Percentiles rank a stretch among this genome's conserved stretches.
These are phyloP conservation scores for Cladophialophora exuberans DNA, from an alignment of 2,329 filamentous ascomycete genomes.

Conservation along the genomic window DNA sequence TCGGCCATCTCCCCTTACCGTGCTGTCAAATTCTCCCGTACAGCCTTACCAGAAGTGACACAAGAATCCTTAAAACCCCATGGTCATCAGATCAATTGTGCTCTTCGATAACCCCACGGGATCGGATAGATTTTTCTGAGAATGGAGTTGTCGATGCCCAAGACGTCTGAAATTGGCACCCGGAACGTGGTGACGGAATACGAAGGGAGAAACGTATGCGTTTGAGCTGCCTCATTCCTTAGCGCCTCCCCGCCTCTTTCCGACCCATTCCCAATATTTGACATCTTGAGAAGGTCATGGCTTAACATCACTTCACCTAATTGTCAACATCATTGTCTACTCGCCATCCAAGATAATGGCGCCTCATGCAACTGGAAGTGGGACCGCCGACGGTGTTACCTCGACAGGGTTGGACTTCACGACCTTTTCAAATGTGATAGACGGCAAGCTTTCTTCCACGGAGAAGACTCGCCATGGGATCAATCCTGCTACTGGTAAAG, in stretches of 20 bases:
- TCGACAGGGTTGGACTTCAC: constrained; percentile 36
- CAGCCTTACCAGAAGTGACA: too few relatives aligned
- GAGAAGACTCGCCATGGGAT: constrained; percentile 51
- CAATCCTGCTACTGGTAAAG: constrained; percentile 55
- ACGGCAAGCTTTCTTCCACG: constrained; percentile 52
- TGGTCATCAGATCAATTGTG: too few relatives aligned
- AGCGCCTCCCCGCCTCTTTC: not conserved
- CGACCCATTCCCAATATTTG: too few relatives aligned
- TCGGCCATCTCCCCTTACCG: too few relatives aligned
- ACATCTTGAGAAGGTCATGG: too few relatives aligned
- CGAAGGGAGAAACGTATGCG: not conserved
- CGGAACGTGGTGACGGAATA: not conserved
- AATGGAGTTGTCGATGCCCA: too few relatives aligned
- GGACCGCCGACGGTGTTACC: constrained; percentile 3
- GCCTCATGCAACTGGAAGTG: constrained; percentile 15
- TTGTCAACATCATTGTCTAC: not conserved
- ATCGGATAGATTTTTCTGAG: too few relatives aligned
- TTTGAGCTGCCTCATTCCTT: not conserved
- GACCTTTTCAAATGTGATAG: constrained; percentile 57
- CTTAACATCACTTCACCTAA: too few relatives aligned
- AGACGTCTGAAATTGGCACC: not conserved
- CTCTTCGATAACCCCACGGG: too few relatives aligned
- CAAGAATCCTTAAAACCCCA: too few relatives aligned
- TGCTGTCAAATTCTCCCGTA: too few relatives aligned
- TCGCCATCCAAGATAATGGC: constrained; percentile 7